Base-by-base conservation (phyloP, 2,329 filamentous ascomycete genomes). In the Boeremia lycopersici region DNA sequence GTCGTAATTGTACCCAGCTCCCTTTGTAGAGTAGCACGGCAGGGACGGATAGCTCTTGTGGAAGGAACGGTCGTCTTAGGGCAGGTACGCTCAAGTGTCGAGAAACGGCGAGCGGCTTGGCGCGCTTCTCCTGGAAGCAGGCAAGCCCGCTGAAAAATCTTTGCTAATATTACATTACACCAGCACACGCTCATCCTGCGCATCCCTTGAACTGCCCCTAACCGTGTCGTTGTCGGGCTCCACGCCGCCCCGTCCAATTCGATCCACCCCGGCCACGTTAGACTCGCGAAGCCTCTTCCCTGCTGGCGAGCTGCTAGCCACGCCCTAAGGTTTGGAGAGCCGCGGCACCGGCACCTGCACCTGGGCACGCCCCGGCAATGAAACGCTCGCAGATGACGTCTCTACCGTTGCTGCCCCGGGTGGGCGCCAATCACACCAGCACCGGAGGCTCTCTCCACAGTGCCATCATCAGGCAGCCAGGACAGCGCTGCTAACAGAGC, bases 311-410 rank as follows among this genome's bases (percentile, higher is more conserved):
- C 55, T 60, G 47, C 57, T 59, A 60, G 41, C 48, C 26, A 53
- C 40, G 52, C 33, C 46, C 53, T 48, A 60, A 54, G 46, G 34
- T 53, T 56, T 57, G 40, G 51, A 56, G 54, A 57, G 48, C 54
- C 53, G 44, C 47, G 52, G 59, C 30, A 28, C 36, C 53, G 48
- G 42, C 57, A 50, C 41, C 45, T 7, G 15, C 19, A 23, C 19
- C 50, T 53, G 50, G 50, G 50, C 50, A 47, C 35, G 17, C 38
- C 43, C 50, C 43, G n/a, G 46, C 41, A 50, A 50, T 56, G 53
- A 61, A 63, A 61, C 61, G 61, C 44, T 53, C 40, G 33, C 44
- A 55, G 48, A 63, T 63, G 61, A 63, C 61, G 61, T 63, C 59
- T 49, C 42, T 53, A 42, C 61, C 61, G 59, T 55, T 51, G 56